Evolutionary conservation across 1,284 basidiomycete species (phyloP).

Genomic region (Xerocomus cyaneibrunnescens): DNA sequence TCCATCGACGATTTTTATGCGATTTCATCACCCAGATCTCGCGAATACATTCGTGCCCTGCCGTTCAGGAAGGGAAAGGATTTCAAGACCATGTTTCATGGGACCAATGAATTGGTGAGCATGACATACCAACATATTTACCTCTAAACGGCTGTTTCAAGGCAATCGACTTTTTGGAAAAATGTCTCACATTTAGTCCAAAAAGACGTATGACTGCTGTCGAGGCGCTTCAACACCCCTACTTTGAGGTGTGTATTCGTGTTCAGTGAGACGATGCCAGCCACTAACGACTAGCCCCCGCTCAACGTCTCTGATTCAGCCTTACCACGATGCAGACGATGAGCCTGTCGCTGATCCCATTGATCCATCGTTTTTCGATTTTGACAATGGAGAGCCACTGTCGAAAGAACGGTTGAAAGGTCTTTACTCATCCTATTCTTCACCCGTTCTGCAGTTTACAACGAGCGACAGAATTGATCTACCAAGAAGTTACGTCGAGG

Average conservation of each 20-base stretch:
- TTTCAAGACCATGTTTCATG: conserved; percentile 74
- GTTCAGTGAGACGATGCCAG: neutral
- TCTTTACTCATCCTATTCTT: conserved; percentile 32
- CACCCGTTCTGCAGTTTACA: neutral
- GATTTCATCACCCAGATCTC: conserved; percentile 81
- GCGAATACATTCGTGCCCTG: conserved; percentile 91
- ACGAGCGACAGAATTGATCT: conserved; percentile 27
- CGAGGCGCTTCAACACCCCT: conserved; percentile 90
- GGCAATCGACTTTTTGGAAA: conserved; percentile 90
- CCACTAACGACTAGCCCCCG: too few species aligned
- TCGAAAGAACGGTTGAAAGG: conserved; percentile 72
- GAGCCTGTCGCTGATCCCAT: conserved; percentile 82
- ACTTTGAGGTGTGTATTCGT: conserved; percentile 64
- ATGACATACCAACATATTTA: neutral
- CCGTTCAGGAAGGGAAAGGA: conserved; percentile 88
- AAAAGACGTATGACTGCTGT: conserved; percentile 87
- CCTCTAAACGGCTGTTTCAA: conserved; percentile 4
- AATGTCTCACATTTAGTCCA: conserved; percentile 91
- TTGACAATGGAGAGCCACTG: conserved; percentile 70
- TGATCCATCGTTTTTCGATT: conserved; percentile 88
- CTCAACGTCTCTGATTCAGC: conserved; percentile 29
- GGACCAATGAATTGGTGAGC: conserved; percentile 74
- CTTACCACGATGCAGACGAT: conserved; percentile 88
- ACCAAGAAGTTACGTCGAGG: conserved; percentile 27
- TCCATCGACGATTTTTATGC: conserved; percentile 92